Conservation (phyloP, 768 basidiomycete genomes). For the Amanita brunnescens region DNA sequence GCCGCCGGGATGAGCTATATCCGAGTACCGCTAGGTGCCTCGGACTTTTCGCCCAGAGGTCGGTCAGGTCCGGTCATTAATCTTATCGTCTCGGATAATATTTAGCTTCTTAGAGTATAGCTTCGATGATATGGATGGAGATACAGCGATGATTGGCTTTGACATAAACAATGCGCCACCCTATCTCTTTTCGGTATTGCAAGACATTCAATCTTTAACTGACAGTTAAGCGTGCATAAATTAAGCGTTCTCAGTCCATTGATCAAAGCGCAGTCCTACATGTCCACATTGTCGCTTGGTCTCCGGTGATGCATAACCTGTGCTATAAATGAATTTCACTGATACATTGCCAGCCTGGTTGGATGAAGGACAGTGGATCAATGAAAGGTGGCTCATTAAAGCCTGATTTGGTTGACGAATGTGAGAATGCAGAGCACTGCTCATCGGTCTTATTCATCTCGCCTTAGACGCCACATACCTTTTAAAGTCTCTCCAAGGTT, state of each 20-base stretch:
- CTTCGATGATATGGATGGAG: conserved; percentile 51
- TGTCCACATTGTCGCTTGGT: conserved; percentile 63
- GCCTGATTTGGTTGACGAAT: conserved; percentile 35
- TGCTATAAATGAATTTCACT: neutral
- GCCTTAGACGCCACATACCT: conserved; percentile 60
- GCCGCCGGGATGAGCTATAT: conserved; percentile 63
- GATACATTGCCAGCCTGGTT: conserved; percentile 45
- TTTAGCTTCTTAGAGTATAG: conserved; percentile 41
- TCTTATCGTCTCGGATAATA: neutral
- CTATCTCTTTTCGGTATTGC: conserved; percentile 52
- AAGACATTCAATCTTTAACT: conserved; percentile 56
- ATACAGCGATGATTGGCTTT: conserved; percentile 50
- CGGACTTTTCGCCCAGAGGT: conserved; percentile 61
- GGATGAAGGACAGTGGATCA: conserved; percentile 65
- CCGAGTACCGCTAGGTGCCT: conserved; percentile 61
- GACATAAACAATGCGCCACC: conserved; percentile 52
- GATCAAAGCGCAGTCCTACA: conserved; percentile 22
- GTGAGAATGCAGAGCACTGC: conserved; percentile 26
- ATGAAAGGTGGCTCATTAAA: conserved; percentile 61
- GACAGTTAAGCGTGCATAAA: conserved; percentile 21
- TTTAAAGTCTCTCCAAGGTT: conserved; percentile 63
- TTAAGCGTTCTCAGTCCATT: conserved; percentile 3
- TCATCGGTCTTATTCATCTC: neutral
- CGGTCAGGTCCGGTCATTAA: neutral
- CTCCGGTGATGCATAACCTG: conserved; percentile 39